Conservation (phyloP, 2,329 filamentous ascomycete species). For the Tricladium varicosporioides region DNA sequence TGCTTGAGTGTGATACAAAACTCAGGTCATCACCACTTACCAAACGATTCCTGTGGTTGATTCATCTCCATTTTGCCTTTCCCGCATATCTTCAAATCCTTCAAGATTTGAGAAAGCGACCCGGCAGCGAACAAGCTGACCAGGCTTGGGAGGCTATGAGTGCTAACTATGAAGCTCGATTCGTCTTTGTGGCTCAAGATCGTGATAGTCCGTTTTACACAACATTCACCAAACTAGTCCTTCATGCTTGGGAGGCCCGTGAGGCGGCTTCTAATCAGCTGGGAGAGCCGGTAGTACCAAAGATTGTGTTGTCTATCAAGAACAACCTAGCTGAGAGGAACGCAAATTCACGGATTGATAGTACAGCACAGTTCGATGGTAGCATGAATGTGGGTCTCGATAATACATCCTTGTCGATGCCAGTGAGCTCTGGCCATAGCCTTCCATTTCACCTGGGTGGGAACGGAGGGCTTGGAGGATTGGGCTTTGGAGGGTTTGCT, state of each 20-base stretch:
- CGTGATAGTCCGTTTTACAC: conserved; percentile 20
- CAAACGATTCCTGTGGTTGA: conserved; percentile 33
- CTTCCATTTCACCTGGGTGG: conserved; percentile 10
- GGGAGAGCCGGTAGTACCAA: conserved; percentile 20
- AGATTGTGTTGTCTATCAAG: conserved; percentile 26
- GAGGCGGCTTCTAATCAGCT: conserved; percentile 17
- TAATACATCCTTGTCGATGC: conserved; percentile 13
- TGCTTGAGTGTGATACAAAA: conserved; percentile 36
- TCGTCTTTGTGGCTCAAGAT: conserved; percentile 11
- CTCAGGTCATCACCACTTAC: conserved; percentile 29
- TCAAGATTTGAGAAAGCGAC: conserved; percentile 30
- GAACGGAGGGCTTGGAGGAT: conserved; percentile 10
- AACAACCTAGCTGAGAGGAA: conserved; percentile 13
- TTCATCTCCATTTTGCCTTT: conserved; percentile 34
- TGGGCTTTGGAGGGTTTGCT: conserved; percentile 5
- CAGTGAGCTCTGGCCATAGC: conserved; percentile 9
- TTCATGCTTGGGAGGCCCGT: conserved; percentile 29
- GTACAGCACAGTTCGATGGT: neutral
- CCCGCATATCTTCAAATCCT: conserved; percentile 35
- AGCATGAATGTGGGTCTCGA: conserved; percentile 4
- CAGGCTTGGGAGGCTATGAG: conserved; percentile 31
- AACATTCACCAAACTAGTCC: conserved; percentile 24
- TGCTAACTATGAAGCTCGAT: conserved; percentile 26
- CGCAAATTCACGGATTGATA: conserved; percentile 2
- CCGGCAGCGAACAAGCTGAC: conserved; percentile 26